Conservation (phyloP, 805 yeast genomes). For the Monosporozyma unispora region DNA sequence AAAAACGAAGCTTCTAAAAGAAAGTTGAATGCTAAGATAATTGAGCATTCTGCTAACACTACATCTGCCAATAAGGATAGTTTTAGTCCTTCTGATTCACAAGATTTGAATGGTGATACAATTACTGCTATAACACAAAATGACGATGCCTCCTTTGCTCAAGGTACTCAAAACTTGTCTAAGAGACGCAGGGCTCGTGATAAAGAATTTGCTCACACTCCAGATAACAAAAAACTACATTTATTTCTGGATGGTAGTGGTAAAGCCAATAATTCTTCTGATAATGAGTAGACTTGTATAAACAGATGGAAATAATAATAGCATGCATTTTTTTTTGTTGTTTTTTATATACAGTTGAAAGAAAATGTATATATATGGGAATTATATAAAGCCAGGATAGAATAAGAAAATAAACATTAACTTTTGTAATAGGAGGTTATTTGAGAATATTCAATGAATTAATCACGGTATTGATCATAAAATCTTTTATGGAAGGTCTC, state of each 20-base stretch:
- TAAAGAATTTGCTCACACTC: background rate
- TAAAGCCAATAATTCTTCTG: background rate
- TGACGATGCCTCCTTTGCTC: background rate
- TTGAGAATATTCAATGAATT: background rate
- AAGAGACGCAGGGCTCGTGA: background rate
- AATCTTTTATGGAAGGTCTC: slow-evolving; percentile 67
- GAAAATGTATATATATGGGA: background rate
- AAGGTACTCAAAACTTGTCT: background rate
- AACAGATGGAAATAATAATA: background rate
- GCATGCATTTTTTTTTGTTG: background rate
- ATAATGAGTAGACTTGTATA: background rate
- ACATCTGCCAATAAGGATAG: background rate
- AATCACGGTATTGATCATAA: slow-evolving; percentile 5
- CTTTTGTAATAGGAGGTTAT: background rate
- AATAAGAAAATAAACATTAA: background rate
- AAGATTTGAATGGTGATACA: background rate
- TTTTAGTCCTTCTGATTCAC: background rate
- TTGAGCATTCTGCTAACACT: too few relatives aligned
- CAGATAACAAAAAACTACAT: background rate
- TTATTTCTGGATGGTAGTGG: background rate
- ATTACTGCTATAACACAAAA: background rate
- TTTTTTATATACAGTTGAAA: too few relatives aligned
- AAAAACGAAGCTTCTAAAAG: background rate
- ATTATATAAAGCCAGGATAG: background rate
- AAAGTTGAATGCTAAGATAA: too few relatives aligned